Percentiles rank a stretch among this genome's conserved stretches.
These are phyloP conservation scores for Amphichorda felina DNA, from an alignment of 2,329 filamentous ascomycete genomes.

Conservation along the genomic window DNA sequence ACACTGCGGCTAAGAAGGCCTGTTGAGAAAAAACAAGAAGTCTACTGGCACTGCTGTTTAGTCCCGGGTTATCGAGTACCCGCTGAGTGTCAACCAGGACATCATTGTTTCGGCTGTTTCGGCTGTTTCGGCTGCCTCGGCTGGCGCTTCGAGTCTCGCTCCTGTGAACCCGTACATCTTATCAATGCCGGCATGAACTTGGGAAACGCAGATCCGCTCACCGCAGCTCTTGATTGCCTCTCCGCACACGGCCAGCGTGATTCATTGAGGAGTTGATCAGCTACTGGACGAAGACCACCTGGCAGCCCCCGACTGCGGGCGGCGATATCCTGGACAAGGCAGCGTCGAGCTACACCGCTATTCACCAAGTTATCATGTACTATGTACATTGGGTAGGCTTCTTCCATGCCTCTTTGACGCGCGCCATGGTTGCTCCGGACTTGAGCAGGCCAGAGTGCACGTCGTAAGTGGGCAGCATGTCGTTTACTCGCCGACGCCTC, in stretches of 20 bases:
- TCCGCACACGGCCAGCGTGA: slow-evolving; percentile 8
- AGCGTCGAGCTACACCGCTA: no score
- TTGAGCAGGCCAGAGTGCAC: slow-evolving; percentile 35
- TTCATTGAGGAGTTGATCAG: not conserved
- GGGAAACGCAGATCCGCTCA: slow-evolving; percentile 11
- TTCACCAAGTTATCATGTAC: no score
- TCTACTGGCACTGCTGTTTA: slow-evolving; percentile 6
- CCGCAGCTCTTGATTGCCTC: slow-evolving; percentile 22
- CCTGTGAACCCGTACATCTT: no score
- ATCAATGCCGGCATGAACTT: no score
- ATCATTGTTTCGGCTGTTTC: slow-evolving; percentile 1
- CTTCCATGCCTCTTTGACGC: slow-evolving; percentile 36
- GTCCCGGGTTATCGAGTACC: slow-evolving; percentile 4
- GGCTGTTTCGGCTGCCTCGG: no score
- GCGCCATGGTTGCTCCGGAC: slow-evolving; percentile 42
- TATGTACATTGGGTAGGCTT: no score
- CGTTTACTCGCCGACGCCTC: slow-evolving; percentile 47
- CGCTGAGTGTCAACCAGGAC: slow-evolving; percentile 6
- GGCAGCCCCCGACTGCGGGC: slow-evolving; percentile 2
- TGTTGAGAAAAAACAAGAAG: slow-evolving; percentile 22
- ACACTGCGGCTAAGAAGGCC: slow-evolving; percentile 26
- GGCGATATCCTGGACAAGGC: slow-evolving; percentile 1
- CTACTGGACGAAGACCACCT: not conserved
- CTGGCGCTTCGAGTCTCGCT: slow-evolving; percentile 13
- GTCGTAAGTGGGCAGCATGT: slow-evolving; percentile 40